Evolutionary conservation across 73 alveolate genomes (phyloP).

Genomic region (Stentor coeruleus): DNA sequence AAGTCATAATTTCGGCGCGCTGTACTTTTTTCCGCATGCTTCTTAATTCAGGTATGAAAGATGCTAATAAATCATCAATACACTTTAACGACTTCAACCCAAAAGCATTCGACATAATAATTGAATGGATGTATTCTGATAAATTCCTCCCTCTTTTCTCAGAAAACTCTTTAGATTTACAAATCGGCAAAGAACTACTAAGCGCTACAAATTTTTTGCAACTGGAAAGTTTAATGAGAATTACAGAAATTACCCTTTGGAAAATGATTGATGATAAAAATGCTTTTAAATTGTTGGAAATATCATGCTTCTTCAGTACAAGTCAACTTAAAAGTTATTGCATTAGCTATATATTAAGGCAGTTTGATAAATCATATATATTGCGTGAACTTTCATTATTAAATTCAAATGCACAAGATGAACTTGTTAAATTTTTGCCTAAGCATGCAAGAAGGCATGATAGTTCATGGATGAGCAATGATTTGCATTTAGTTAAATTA

Average conservation of each 20-base stretch:
- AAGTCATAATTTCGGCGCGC: conserved; percentile 48
- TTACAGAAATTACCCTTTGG: conserved; percentile 42
- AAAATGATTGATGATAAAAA: conserved; percentile 42
- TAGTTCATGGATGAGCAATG: not conserved
- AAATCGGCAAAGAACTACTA: conserved; percentile 39
- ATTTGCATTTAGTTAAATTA: not conserved
- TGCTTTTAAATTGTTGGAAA: conserved; percentile 35
- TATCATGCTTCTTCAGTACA: not conserved
- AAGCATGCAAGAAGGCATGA: not conserved
- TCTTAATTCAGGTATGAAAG: conserved; percentile 52
- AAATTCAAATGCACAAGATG: not conserved
- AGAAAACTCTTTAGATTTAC: not conserved
- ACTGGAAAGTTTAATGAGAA: conserved; percentile 39
- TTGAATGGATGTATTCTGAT: conserved; percentile 56
- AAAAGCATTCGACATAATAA: conserved; percentile 32
- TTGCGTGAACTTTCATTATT: not conserved
- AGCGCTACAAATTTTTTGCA: conserved; percentile 41
- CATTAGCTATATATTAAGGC: not conserved
- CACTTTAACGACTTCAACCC: conserved; percentile 35
- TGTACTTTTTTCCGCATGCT: conserved; percentile 47
- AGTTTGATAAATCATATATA: not conserved
- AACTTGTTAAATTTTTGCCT: not conserved
- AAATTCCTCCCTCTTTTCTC: conserved; percentile 1
- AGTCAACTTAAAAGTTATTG: conserved; percentile 9
- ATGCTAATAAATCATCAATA: conserved; percentile 29